These are phyloP conservation scores for Alnus glutinosa DNA, from an alignment of 306 rosid species.

Conservation along the genomic window DNA sequence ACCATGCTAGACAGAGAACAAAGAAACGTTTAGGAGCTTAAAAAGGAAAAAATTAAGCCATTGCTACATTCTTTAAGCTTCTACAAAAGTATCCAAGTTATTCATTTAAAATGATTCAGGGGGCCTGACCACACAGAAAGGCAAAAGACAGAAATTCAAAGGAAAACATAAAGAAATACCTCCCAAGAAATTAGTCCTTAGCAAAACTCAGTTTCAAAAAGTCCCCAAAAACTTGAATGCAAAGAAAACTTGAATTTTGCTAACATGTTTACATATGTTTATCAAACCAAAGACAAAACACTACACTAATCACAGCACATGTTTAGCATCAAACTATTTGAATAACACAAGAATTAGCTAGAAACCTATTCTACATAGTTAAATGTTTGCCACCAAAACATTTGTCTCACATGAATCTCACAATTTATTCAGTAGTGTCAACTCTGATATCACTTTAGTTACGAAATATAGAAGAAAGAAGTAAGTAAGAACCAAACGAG, in stretches of 20 bases:
- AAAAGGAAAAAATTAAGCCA: not conserved
- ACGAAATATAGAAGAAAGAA: not conserved
- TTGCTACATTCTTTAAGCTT: not conserved
- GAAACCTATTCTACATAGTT: not conserved
- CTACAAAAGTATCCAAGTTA: not conserved
- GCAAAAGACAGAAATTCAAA: not conserved
- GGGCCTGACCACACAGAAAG: not conserved
- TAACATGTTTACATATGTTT: not conserved
- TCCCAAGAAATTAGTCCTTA: not conserved
- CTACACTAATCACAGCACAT: not conserved
- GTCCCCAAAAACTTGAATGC: not conserved
- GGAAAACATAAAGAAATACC: not conserved
- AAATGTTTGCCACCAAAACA: not conserved
- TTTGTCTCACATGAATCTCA: not conserved
- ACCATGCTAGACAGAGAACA: not conserved
- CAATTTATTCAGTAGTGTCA: not conserved
- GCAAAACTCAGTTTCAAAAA: not conserved
- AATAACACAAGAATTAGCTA: not conserved
- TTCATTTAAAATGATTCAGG: not conserved
- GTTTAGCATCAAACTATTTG: not conserved
- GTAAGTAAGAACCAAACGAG: not conserved
- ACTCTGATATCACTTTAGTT: not conserved
- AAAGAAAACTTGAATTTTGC: not conserved
- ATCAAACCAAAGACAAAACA: not conserved
- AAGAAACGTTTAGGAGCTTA: not conserved